A percentile compares a stretch with the other conserved stretches of the same genome.
Evolutionary conservation across 768 basidiomycete species (phyloP).

Genomic region (Pholiota conissans): DNA sequence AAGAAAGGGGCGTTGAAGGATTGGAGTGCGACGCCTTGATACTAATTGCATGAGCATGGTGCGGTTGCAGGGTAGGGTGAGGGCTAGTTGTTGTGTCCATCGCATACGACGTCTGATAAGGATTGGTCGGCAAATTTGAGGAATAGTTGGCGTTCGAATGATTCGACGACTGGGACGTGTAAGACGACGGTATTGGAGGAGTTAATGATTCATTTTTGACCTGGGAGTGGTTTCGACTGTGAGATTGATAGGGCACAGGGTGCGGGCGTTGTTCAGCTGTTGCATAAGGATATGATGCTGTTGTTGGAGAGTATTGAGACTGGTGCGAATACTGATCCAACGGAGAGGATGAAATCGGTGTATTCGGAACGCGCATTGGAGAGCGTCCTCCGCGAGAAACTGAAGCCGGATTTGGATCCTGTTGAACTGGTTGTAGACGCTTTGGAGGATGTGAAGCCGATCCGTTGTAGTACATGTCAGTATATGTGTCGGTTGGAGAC

Average conservation of each 20-base stretch:
- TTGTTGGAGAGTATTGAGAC: conserved; percentile 63
- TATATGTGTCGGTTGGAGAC: conserved; percentile 44
- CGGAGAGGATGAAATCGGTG: conserved; percentile 44
- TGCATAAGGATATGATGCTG: conserved; percentile 50
- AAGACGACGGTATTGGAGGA: conserved; percentile 51
- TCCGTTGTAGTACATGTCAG: conserved; percentile 65
- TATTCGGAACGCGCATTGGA: conserved; percentile 57
- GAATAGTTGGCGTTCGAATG: conserved; percentile 20
- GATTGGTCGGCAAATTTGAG: conserved; percentile 32
- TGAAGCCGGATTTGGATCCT: conserved; percentile 39
- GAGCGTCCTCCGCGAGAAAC: conserved; percentile 56
- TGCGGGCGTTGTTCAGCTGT: conserved; percentile 39
- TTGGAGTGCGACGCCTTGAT: conserved; percentile 64
- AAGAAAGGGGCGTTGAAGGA: conserved; percentile 73
- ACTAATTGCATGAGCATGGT: conserved; percentile 48
- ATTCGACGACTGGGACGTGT: conserved; percentile 48
- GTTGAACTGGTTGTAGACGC: conserved; percentile 51
- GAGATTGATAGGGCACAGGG: conserved; percentile 45
- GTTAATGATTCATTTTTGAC: conserved; percentile 31
- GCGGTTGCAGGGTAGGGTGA: conserved; percentile 51
- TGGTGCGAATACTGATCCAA: conserved; percentile 76
- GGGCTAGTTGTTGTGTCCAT: conserved; percentile 71
- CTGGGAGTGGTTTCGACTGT: conserved; percentile 39
- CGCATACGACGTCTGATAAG: conserved; percentile 50
- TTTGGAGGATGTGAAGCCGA: conserved; percentile 51